Evolutionary conservation across 228 moss, liverwort and hornwort species (phyloP), one percentile per base, ranked within the genome.

Genomic region (Sphagnum fallax): DNA sequence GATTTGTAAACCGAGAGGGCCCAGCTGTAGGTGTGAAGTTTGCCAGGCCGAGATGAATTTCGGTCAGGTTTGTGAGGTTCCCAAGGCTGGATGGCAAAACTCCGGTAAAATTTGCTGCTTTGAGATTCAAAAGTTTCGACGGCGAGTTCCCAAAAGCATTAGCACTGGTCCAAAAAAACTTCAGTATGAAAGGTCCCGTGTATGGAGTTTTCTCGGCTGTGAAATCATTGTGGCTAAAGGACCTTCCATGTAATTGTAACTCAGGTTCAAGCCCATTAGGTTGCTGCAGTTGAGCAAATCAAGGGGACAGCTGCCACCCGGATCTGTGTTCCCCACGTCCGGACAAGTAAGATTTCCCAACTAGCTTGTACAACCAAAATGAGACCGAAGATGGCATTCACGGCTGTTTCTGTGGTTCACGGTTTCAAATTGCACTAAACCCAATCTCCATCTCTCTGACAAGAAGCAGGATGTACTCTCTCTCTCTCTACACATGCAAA

Each of bases 11-110:
- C 82, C 84, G 79, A 5, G 70, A 53, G 3, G 88, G 85, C 65
- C 82, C 80, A 16, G 69, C 76, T 68, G 62, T 78, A 0, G 77
- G 80, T 13, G 85, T 85, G 77, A 88, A 88, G 74, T 84, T 80
- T 53, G 74, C 80, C 13, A 60, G 6, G 47, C 84, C 84, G 66
- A 88, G 47, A 60, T 75, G 76, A 52, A 88, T 2, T 69, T 80
- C 76, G 52, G 68, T 74, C 69, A 88, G 70, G 52, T 64, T 75
- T 7, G 57, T 75, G 7, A 88, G 78, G 12, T 82, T 74, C 62
- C 84, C 73, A 9, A 88, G 74, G 58, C 66, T 78, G 48, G 78
- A 18, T 5, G 80, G 88, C 15, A 88, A 73, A 55, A 70, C 18
- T 47, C 82, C 88, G 48, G 76, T 16, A 69, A 88, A 88, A 63